Evolutionary conservation across 805 yeast species (phyloP).

Genomic region (Myxozyma melibiosi): DNA sequence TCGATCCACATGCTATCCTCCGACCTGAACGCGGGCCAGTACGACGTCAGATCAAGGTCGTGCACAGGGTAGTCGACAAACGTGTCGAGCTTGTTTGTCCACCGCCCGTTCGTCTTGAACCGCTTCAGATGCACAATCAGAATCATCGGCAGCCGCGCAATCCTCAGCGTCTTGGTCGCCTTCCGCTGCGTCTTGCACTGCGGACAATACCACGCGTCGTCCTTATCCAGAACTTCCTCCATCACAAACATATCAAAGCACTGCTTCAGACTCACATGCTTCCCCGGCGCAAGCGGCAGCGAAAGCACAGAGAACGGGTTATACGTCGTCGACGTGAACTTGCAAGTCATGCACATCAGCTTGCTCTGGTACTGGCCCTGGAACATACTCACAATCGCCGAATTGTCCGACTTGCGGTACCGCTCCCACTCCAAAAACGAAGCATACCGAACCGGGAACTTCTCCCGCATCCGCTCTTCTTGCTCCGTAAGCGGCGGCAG

Average conservation of each 20-base stretch:
- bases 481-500: constrained; percentile 63
- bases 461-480: constrained; percentile 74
- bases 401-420: constrained; percentile 74
- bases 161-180: constrained; percentile 68
- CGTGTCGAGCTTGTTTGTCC: constrained; percentile 59
- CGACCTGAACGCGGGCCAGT: constrained; percentile 62
- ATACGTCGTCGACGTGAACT: constrained; percentile 78
- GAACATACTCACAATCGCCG: constrained; percentile 76
- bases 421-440: constrained; percentile 92
- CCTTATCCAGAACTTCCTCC: constrained; percentile 71
- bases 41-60: constrained; percentile 62
- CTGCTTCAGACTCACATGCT: constrained; percentile 51
- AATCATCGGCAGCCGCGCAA: constrained; percentile 76
- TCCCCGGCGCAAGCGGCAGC: constrained; percentile 69
- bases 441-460: constrained; percentile 73
- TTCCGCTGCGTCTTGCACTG: constrained; percentile 62
- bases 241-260: constrained; percentile 80
- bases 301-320: constrained; percentile 79
- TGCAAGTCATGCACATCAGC: constrained; percentile 71
- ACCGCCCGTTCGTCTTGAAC: constrained; percentile 52
- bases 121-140: constrained; percentile 84
- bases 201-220: constrained; percentile 86
- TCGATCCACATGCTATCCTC: constrained; percentile 50
- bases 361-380: constrained; percentile 90
- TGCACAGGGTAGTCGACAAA: constrained; percentile 68